These are phyloP conservation scores for Fragaria vesca DNA, from an alignment of 306 rosid species.

Conservation along the genomic window DNA sequence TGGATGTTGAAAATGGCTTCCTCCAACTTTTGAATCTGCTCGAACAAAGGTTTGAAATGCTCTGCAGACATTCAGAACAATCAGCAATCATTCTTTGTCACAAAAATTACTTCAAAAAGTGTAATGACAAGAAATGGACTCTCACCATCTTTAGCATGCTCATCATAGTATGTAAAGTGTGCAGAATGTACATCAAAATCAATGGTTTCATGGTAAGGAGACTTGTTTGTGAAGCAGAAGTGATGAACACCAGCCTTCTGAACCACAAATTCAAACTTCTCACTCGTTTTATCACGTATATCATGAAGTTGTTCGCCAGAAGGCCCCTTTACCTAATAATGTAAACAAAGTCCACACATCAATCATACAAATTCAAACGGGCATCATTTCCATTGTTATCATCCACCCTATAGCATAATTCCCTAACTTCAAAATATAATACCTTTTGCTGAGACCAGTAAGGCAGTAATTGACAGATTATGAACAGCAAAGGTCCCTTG, in stretches of 20 bases:
- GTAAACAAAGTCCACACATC: slow-evolving; percentile 1
- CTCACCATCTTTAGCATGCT: slow-evolving; percentile 96
- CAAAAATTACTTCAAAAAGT: background rate
- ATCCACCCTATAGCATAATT: background rate
- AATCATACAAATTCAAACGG: background rate
- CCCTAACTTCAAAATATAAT: background rate
- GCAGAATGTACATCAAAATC: slow-evolving; percentile 83
- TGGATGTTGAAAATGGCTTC: slow-evolving; percentile 87
- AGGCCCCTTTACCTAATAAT: slow-evolving; percentile 79
- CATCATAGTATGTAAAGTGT: slow-evolving; percentile 67
- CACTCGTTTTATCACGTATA: slow-evolving; percentile 57
- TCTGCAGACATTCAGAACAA: slow-evolving; percentile 48
- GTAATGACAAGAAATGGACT: slow-evolving; percentile 8
- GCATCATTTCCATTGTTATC: background rate
- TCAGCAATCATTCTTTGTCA: slow-evolving; percentile 3
- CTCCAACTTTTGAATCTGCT: slow-evolving; percentile 85
- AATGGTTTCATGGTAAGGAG: slow-evolving; percentile 73
- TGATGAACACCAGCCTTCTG: slow-evolving; percentile 57
- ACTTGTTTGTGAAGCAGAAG: slow-evolving; percentile 74
- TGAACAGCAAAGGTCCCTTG: background rate
- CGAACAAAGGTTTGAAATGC: slow-evolving; percentile 83
- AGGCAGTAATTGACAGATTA: background rate
- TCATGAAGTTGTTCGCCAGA: slow-evolving; percentile 70
- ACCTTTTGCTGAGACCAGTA: background rate
- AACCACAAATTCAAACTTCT: slow-evolving; percentile 55